Evolutionary conservation across 306 rosid species (phyloP), one percentile per base, ranked within the genome.

Genomic region (Pterocarpus santalinus): DNA sequence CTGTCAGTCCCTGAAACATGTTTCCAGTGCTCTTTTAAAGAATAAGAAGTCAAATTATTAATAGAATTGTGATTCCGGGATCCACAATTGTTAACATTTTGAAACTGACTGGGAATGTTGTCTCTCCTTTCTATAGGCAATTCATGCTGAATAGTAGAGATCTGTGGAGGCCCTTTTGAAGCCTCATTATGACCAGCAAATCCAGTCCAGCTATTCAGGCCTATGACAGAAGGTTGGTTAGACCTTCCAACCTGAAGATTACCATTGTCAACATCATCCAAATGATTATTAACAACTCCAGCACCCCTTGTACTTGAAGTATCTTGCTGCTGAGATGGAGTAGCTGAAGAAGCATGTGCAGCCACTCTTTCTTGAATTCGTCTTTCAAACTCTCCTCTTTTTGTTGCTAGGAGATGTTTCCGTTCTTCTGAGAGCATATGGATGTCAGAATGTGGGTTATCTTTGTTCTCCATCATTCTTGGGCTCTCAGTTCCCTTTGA

Each of bases 1-100:
- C 81, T 90, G 56, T 86, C 94, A 58, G 82, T 56, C 76, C 89
- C 94, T 43, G 93, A 81, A 79, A 88, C 81, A 65, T 90, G 87
- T 86, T 86, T 95, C 97, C 97, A 93, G 35, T 83, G 94, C 81
- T 92, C 99, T 83, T 90, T 84, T 8, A 86, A 80, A 33, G 94
- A 71, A 85, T 83, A 85, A 46, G 92, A 85, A 87, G 95, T 46
- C 47, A 75, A 60, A 36, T 82, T 87, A 76, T 79, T 82, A 44
- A 86, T 77, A 70, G 85, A 75, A 77, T 75, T 82, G 66, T 85
- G 92, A 87, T 83, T 85, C 75, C 89, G 84, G 7, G 83, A 77
- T 73, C 85, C 90, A 82, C 81, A 52, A 80, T 65, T 84, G 53
- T 81, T 91, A 69, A 82, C 73, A 85, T 75, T 83, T 44, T 90